Percentiles rank a stretch among this genome's conserved stretches.
Conservation (phyloP, 2,329 filamentous ascomycete genomes). For the Microdochium nivale region DNA sequence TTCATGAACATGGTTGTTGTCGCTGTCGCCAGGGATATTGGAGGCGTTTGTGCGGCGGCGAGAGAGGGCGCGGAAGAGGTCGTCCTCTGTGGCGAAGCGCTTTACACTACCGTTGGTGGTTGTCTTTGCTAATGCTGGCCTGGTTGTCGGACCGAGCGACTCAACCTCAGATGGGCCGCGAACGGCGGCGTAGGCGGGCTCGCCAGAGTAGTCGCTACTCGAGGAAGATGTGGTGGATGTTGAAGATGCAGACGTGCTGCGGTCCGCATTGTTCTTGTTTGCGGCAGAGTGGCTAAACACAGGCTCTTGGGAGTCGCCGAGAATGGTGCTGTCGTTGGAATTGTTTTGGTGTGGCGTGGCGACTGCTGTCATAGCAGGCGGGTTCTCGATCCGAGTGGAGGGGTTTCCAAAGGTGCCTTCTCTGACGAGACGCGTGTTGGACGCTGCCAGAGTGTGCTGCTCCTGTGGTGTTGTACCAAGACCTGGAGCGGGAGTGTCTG, state of each 20-base stretch:
- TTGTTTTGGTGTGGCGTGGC: background rate
- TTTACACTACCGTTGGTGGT: constrained; percentile 11
- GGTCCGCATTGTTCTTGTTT: background rate
- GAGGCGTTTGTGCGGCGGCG: constrained; percentile 33
- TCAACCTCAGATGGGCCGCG: constrained; percentile 5
- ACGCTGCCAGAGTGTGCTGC: background rate
- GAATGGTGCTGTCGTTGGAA: background rate
- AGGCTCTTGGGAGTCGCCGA: too few relatives aligned
- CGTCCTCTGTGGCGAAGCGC: constrained; percentile 33
- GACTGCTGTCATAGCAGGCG: background rate
- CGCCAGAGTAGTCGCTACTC: background rate
- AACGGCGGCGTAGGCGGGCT: constrained; percentile 3
- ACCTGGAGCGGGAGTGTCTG: background rate
- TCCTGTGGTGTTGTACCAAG: background rate
- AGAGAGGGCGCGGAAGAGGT: constrained; percentile 40
- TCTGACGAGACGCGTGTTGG: background rate
- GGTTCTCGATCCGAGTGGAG: too few relatives aligned
- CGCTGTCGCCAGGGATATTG: background rate
- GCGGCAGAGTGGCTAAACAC: too few relatives aligned
- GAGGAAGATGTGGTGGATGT: constrained; percentile 1
- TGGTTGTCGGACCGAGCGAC: constrained; percentile 14
- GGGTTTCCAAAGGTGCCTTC: background rate
- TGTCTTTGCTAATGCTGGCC: constrained; percentile 10
- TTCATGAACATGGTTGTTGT: constrained; percentile 1
- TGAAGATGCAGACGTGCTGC: background rate